A percentile compares a stretch with the other conserved stretches of the same genome.
Evolutionary conservation across 768 basidiomycete species (phyloP).

Genomic region (Filobasidium floriforme): DNA sequence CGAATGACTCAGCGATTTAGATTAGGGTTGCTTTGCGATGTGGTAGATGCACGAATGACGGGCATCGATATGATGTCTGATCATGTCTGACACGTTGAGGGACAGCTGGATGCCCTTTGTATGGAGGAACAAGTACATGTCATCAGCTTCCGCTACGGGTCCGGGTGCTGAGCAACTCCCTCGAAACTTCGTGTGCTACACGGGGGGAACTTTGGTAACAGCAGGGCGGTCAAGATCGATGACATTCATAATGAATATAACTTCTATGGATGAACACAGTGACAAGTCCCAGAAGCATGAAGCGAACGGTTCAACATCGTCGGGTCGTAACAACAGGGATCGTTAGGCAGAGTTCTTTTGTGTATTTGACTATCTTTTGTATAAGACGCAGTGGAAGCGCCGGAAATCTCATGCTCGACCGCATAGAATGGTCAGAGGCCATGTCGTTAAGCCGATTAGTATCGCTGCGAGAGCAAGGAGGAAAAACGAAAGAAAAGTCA

Average conservation of each 20-base stretch:
- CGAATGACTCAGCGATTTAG: too few species aligned
- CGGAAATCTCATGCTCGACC: neutral
- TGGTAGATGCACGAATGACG: too few species aligned
- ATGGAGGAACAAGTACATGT: too few species aligned
- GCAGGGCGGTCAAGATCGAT: neutral
- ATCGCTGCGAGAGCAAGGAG: slow-evolving; percentile 43
- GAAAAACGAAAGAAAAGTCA: too few species aligned
- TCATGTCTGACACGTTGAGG: too few species aligned
- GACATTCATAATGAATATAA: neutral
- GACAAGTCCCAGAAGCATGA: slow-evolving; percentile 1
- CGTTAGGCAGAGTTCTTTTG: neutral
- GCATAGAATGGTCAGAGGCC: neutral
- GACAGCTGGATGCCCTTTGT: too few species aligned
- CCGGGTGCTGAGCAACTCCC: too few species aligned
- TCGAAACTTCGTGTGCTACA: too few species aligned
- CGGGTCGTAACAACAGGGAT: slow-evolving; percentile 2
- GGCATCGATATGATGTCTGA: neutral
- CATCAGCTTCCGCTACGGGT: too few species aligned
- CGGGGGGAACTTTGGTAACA: too few species aligned
- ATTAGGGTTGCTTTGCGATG: neutral
- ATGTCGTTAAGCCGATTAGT: slow-evolving; percentile 44
- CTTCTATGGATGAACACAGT: slow-evolving; percentile 9
- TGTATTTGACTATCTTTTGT: neutral
- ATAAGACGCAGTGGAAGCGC: slow-evolving; percentile 6
- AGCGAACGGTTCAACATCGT: neutral